phyloP scores from a whole-genome alignment of 2,329 filamentous ascomycete species.

The Penicillium sp. region DNA sequence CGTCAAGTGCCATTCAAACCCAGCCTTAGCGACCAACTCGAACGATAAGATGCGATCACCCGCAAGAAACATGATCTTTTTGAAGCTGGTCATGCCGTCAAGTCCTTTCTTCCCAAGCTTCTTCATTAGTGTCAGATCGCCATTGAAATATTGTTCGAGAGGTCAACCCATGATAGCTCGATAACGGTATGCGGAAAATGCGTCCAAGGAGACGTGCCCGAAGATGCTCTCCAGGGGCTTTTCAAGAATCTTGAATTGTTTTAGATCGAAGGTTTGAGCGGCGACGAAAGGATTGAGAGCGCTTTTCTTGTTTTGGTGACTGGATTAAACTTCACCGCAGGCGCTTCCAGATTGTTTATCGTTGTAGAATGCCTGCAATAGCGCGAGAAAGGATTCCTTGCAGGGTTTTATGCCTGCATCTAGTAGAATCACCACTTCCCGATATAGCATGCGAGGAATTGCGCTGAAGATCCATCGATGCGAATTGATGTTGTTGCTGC shows the following conservation, averaged over 20 bases:
- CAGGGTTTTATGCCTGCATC: constrained; percentile 97
- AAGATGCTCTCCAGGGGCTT: constrained; percentile 95
- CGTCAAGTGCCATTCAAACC: constrained; percentile 96
- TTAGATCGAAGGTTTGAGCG: constrained; percentile 98
- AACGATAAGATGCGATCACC: constrained; percentile 99
- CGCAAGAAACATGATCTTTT: constrained; percentile 99
- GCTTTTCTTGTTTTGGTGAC: constrained; percentile 84
- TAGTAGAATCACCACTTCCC: constrained; percentile 92
- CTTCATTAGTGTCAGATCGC: constrained; percentile 93
- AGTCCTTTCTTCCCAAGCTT: constrained; percentile 97
- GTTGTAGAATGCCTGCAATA: constrained; percentile 99
- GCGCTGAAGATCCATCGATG: constrained; percentile 94
- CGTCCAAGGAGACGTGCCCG: constrained; percentile 94
- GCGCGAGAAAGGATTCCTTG: constrained; percentile 79
- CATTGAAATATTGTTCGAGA: constrained; percentile 97
- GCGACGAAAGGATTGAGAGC: constrained; percentile 91
- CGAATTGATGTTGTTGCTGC: constrained; percentile 99
- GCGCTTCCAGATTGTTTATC: constrained; percentile 96
- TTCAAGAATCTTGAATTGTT: constrained; percentile 97
- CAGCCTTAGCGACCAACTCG: constrained; percentile 94
- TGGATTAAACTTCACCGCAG: constrained; percentile 97
- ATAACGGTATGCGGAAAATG: constrained; percentile 96
- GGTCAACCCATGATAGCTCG: constrained; percentile 95
- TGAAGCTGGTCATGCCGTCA: constrained; percentile 99
- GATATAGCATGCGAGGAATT: constrained; percentile 92